A percentile compares a stretch with the other conserved stretches of the same genome.
Evolutionary conservation across 1,284 basidiomycete species (phyloP).

Genomic region (Pseudomicrostroma phylloplanum): DNA sequence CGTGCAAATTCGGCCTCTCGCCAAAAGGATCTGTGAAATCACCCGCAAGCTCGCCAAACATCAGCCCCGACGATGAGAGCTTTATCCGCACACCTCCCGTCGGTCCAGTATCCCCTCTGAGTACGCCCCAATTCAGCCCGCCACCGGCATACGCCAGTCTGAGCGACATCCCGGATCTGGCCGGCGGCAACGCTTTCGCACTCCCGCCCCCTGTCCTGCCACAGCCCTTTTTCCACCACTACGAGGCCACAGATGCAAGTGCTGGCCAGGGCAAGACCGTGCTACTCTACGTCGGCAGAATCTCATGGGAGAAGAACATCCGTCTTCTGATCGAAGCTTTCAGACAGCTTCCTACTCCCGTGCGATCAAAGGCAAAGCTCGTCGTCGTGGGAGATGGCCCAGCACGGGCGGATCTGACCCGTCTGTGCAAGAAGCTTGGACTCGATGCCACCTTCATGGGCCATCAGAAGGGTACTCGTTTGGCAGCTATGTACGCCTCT

Average conservation of each 20-base stretch:
- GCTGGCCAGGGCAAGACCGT: conserved; percentile 39
- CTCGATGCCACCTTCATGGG: conserved; percentile 58
- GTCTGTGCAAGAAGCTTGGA: conserved; percentile 52
- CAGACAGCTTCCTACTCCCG: conserved; percentile 42
- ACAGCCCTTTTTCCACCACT: neutral
- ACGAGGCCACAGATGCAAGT: conserved; percentile 6
- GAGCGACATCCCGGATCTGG: conserved; percentile 31
- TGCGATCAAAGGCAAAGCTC: conserved; percentile 52
- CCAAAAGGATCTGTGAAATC: conserved; percentile 8
- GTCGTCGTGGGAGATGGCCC: conserved; percentile 60
- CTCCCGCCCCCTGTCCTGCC: conserved; percentile 32
- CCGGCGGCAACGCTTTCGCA: conserved; percentile 21
- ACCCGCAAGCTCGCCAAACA: neutral
- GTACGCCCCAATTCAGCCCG: conserved; percentile 41
- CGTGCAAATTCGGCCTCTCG: conserved; percentile 27
- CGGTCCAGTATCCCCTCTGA: conserved; percentile 16
- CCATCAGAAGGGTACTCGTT: conserved; percentile 51
- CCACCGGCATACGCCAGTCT: conserved; percentile 45
- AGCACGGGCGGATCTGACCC: conserved; percentile 54
- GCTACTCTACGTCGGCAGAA: conserved; percentile 52
- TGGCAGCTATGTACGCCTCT: conserved; percentile 55
- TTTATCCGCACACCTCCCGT: conserved; percentile 53
- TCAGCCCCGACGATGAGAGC: conserved; percentile 27
- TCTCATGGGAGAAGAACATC: conserved; percentile 61
- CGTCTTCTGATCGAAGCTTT: conserved; percentile 57